These are phyloP conservation scores for Phlyctochytrium bullatum DNA, from an alignment of 192 early-diverging fungal genomes.

Conservation along the genomic window DNA sequence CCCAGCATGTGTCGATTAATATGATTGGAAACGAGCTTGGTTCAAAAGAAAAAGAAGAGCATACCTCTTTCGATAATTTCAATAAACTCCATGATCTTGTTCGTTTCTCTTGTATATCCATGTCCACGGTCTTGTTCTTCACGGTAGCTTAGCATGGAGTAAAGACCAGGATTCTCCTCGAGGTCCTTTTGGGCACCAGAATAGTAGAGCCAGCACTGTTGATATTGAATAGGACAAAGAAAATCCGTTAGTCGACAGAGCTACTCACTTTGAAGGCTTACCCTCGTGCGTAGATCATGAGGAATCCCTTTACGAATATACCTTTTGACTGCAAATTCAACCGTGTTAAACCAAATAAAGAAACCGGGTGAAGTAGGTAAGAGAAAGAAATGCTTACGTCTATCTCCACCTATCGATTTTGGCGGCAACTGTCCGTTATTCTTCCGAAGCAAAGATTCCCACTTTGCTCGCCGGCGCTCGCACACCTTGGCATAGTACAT, in stretches of 20 bases:
- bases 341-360: slow-evolving; percentile 1
- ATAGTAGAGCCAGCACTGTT: slow-evolving; percentile 67
- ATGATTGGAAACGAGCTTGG: too few relatives aligned
- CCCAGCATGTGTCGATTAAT: too few relatives aligned
- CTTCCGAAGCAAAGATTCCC: slow-evolving; percentile 22
- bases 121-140: slow-evolving; percentile 34
- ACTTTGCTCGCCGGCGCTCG: slow-evolving; percentile 26
- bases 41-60: too few relatives aligned
- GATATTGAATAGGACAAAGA: slow-evolving; percentile 4
- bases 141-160: slow-evolving; percentile 42
- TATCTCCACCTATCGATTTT: slow-evolving; percentile 11
- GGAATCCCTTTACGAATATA: slow-evolving; percentile 81
- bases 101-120: slow-evolving; percentile 45
- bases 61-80: slow-evolving; percentile 67
- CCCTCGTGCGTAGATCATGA: slow-evolving; percentile 55
- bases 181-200: slow-evolving; percentile 65
- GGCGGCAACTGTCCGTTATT: slow-evolving; percentile 11
- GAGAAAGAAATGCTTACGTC: slow-evolving; percentile 7
- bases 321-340: slow-evolving; percentile 56
- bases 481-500: slow-evolving; percentile 13
- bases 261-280: slow-evolving; percentile 28
- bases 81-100: slow-evolving; percentile 56
- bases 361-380: slow-evolving; percentile 9
- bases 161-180: slow-evolving; percentile 56
- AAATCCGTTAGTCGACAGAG: too few relatives aligned